Evolutionary conservation across 805 yeast genomes (phyloP).

Genomic region (Candida pini): DNA sequence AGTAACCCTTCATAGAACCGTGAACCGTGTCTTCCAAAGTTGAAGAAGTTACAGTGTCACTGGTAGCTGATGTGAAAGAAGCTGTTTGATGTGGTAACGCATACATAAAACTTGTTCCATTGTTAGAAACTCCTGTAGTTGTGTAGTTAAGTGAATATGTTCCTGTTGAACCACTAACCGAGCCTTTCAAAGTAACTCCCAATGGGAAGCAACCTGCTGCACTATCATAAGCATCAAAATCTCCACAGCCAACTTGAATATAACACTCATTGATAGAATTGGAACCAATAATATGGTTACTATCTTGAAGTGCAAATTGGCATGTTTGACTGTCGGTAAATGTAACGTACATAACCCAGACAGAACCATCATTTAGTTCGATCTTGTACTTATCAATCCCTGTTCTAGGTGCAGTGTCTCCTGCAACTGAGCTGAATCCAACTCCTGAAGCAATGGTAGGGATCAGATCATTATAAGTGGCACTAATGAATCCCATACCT

Average conservation of each 20-base stretch:
- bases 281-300: constrained; percentile 36
- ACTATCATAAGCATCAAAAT: constrained; percentile 41
- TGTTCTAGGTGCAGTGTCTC: constrained; percentile 35
- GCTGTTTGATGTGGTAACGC: constrained; percentile 48
- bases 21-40: constrained; percentile 44
- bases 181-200: constrained; percentile 38
- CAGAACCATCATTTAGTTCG: constrained; percentile 43
- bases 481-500: constrained; percentile 79
- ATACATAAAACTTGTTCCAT: constrained; percentile 40
- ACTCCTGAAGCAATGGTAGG: constrained; percentile 51
- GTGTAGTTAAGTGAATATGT: constrained; percentile 40
- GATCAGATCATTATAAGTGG: constrained; percentile 46
- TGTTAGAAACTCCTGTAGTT: constrained; percentile 40
- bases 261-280: constrained; percentile 41
- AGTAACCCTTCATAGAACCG: constrained; percentile 42
- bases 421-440: constrained; percentile 49
- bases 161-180: constrained; percentile 31
- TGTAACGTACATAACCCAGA: constrained; percentile 61
- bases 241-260: constrained; percentile 56
- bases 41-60: constrained; percentile 28
- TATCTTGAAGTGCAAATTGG: constrained; percentile 19
- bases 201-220: constrained; percentile 62
- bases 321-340: constrained; percentile 36
- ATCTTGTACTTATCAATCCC: constrained; percentile 49
- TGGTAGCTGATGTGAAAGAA: constrained; percentile 29